Conservation (phyloP, 2,329 filamentous ascomycete species). For the Xylaria sp. region DNA sequence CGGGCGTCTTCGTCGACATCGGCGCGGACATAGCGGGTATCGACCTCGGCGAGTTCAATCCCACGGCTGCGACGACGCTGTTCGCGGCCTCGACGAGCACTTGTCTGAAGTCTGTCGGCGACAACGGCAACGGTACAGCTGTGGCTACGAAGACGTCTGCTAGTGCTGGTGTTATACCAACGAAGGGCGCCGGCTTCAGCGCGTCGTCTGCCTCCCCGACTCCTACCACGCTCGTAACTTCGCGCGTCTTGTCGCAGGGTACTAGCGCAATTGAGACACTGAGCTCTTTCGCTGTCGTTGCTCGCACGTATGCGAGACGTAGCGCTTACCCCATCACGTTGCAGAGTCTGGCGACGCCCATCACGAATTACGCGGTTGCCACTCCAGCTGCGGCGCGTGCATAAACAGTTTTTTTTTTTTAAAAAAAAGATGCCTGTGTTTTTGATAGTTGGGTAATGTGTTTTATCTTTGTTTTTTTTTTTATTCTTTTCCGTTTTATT, state of each 20-base stretch:
- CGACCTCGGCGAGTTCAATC: slow-evolving; percentile 33
- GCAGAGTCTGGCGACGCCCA: slow-evolving; percentile 29
- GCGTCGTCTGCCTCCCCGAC: slow-evolving; percentile 23
- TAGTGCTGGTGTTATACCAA: neutral
- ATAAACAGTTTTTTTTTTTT: neutral
- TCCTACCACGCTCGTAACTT: slow-evolving; percentile 31
- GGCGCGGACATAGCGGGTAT: slow-evolving; percentile 34
- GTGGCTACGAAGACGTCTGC: neutral
- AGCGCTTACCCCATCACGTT: slow-evolving; percentile 24
- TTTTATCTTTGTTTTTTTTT: too few species aligned
- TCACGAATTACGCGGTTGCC: slow-evolving; percentile 25
- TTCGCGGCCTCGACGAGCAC: slow-evolving; percentile 35
- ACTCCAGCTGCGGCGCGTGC: slow-evolving; percentile 19
- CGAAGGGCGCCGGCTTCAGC: too few species aligned
- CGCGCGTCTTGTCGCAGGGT: slow-evolving; percentile 10
- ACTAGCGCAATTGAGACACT: neutral
- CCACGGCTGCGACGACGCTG: slow-evolving; percentile 36
- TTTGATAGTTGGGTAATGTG: too few species aligned
- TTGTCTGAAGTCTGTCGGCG: slow-evolving; percentile 27
- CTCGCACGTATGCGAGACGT: neutral
- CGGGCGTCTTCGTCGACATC: slow-evolving; percentile 39
- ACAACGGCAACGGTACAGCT: slow-evolving; percentile 4
- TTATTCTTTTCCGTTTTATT: too few species aligned
- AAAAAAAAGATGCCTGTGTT: too few species aligned
- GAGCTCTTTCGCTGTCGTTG: slow-evolving; percentile 9